Base-by-base conservation (phyloP, 768 basidiomycete species). In the Rhodocollybia butyracea region DNA sequence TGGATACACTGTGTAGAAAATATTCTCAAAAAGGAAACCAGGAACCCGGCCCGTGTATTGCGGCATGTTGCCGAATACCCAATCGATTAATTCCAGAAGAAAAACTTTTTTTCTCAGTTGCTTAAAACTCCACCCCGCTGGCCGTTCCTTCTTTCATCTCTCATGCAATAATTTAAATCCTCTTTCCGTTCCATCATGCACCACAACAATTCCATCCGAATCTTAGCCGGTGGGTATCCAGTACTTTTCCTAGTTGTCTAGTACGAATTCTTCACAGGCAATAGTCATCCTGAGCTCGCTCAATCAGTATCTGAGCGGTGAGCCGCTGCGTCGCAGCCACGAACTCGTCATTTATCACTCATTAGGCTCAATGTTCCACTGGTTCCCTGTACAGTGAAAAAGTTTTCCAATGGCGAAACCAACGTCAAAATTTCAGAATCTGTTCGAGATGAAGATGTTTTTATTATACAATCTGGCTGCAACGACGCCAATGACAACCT, bases 1-100 rank as follows among this genome's bases (percentile, higher is more conserved):
- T 99, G 46, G 96, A 94, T 98, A 99, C 69, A 90, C 90, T 13
- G 97, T n/a, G n/a, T n/a, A n/a, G n/a, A n/a, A n/a, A n/a, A n/a
- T n/a, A n/a, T n/a, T n/a, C n/a, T n/a, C n/a, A n/a, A n/a, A n/a
- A n/a, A n/a, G n/a, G n/a, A n/a, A n/a, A n/a, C n/a, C n/a, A n/a
- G n/a, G n/a, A n/a, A n/a, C n/a, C n/a, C n/a, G n/a, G n/a, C n/a
- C n/a, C n/a, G n/a, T n/a, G n/a, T n/a, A n/a, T n/a, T n/a, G n/a
- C n/a, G n/a, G n/a, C n/a, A n/a, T n/a, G n/a, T n/a, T n/a, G n/a
- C n/a, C n/a, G n/a, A n/a, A n/a, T n/a, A n/a, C n/a, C n/a, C n/a
- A n/a, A n/a, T n/a, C n/a, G n/a, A n/a, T n/a, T n/a, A n/a, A n/a
- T n/a, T n/a, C n/a, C n/a, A n/a, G n/a, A n/a, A n/a, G n/a, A n/a